These are phyloP conservation scores for Tricladium varicosporioides DNA, from an alignment of 2,329 filamentous ascomycete genomes.

Conservation along the genomic window DNA sequence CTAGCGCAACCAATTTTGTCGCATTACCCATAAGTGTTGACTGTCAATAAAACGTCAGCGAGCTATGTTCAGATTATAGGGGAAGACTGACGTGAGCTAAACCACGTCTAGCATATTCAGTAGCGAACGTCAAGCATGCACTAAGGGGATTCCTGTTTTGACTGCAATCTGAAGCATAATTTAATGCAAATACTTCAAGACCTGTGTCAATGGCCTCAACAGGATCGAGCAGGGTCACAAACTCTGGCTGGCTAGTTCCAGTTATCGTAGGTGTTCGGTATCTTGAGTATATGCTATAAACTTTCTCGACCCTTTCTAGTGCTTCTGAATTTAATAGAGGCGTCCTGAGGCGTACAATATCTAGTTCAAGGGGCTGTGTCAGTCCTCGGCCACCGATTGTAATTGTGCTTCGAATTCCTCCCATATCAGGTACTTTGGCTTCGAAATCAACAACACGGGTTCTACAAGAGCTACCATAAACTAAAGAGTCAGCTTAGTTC, in stretches of 20 bases:
- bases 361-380: not conserved
- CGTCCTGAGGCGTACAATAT: no score
- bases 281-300: no score
- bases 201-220: not conserved
- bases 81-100: not conserved
- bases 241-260: no score
- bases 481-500: no score
- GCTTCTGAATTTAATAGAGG: no score
- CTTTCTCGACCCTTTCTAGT: no score
- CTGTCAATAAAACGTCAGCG: not conserved
- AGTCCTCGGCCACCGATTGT: not conserved
- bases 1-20: not conserved
- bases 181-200: not conserved
- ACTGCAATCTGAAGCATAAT: not conserved
- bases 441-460: not conserved
- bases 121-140: not conserved
- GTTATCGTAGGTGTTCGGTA: no score
- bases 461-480: not conserved
- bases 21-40: not conserved
- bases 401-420: not conserved
- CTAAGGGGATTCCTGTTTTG: not conserved
- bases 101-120: not conserved
- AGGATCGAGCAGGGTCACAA: no score
- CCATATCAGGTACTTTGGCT: not conserved
- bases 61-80: not conserved